Evolutionary conservation across 139 green algal genomes (phyloP), one percentile per base, ranked within the genome.

Genomic region (Pseudopediastrum boryanum): DNA sequence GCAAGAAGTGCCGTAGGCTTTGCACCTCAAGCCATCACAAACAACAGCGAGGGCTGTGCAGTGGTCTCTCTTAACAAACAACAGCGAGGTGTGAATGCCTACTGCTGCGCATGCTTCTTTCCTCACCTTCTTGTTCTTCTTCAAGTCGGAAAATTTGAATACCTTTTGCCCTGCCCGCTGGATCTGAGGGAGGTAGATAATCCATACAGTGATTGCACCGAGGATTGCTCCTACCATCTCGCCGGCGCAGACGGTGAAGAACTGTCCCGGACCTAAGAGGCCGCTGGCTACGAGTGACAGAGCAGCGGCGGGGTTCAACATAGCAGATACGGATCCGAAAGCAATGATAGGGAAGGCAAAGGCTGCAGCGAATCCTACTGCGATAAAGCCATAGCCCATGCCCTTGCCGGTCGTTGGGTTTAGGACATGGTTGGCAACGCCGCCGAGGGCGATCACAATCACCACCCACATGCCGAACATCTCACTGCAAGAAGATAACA

Each of bases 401-500:
- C 43, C 43, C 3, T 23, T 21, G 31, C 73, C 73, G 7, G 73
- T 46, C 16, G 63, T 52, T 4, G 73, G 73, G 6, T 61, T 72
- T 16, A 80, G 59, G 23, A 80, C 73, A 25, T 80, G 73, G 73
- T 80, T 80, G 9, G 73, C 73, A n/a, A 80, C 73, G 21, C 59
- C 59, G 13, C 59, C 73, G 21, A 80, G 59, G 12, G 73, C 73
- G 54, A 80, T 80, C 2, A 48, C 31, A 25, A 80, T 80, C 3
- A 80, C 73, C 59, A 80, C 63, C 73, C 73, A 80, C 71, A 78
- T 78, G 27, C 73, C 73, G 50, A 80, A 80, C 73, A 80, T 70
- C 59, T 80, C 73, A 41, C 73, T 80, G 59, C 51, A 66, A 13
- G 1, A 3, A 38, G 10, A 6, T 56, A 16, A 12, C 13, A 56